Percentiles rank a stretch among this genome's conserved stretches.
Conservation (phyloP, 352 stramenopile genomes). For the Pythium sukuiense region DNA sequence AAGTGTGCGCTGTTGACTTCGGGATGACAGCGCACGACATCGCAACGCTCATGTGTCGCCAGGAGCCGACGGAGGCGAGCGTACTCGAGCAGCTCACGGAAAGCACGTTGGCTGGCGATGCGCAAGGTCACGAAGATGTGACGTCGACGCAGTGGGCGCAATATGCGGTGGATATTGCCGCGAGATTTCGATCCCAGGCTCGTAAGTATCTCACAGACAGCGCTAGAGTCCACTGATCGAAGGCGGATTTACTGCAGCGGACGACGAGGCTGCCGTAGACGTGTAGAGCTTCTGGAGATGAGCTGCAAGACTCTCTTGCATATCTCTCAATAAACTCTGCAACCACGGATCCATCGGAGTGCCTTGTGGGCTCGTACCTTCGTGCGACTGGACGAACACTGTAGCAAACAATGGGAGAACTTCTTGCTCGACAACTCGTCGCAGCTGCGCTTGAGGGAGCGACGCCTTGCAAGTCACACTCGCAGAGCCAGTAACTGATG, state of each 20-base stretch:
- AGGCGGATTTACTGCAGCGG: not conserved
- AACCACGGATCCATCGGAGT: slow-evolving; percentile 54
- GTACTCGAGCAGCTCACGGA: slow-evolving; percentile 41
- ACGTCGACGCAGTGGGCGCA: not conserved
- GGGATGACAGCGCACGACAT: slow-evolving; percentile 54
- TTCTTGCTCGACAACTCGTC: slow-evolving; percentile 57
- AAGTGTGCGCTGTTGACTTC: slow-evolving; percentile 45
- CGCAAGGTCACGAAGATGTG: not conserved
- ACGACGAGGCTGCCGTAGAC: slow-evolving; percentile 2
- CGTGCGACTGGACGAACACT: slow-evolving; percentile 47
- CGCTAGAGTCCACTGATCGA: not conserved
- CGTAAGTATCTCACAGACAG: not conserved
- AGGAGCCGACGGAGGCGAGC: slow-evolving; percentile 29
- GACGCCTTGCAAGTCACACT: slow-evolving; percentile 28
- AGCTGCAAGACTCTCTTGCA: slow-evolving; percentile 67
- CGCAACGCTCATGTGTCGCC: slow-evolving; percentile 55
- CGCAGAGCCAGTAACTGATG: not conserved
- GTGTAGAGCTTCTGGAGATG: slow-evolving; percentile 42
- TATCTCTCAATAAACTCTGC: slow-evolving; percentile 58
- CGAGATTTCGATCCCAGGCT: not conserved
- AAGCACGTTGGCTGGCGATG: not conserved
- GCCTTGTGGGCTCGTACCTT: slow-evolving; percentile 23
- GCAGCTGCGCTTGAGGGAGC: slow-evolving; percentile 45
- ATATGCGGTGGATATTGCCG: too few species aligned
- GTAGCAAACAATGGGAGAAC: slow-evolving; percentile 61